These are phyloP conservation scores for Mycena sanguinolenta DNA, from an alignment of 768 basidiomycete species.

Conservation along the genomic window DNA sequence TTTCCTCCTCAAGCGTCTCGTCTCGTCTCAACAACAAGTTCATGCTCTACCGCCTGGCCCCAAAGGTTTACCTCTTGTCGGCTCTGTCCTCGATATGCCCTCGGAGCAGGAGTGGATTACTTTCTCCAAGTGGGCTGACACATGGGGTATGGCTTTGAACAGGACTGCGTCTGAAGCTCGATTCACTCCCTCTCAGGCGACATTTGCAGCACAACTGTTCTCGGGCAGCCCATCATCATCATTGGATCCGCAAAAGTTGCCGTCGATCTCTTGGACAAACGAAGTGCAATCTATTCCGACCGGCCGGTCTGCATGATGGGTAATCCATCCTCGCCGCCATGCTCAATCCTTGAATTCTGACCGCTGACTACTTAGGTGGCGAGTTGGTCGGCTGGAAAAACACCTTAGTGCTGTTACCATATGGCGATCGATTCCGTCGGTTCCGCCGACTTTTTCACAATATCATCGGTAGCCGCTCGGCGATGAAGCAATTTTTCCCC, in stretches of 20 bases:
- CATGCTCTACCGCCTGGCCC: slow-evolving; percentile 47
- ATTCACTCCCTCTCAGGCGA: slow-evolving; percentile 56
- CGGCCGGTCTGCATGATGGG: slow-evolving; percentile 59
- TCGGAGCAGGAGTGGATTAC: slow-evolving; percentile 63
- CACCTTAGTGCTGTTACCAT: slow-evolving; percentile 67
- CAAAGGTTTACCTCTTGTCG: slow-evolving; percentile 64
- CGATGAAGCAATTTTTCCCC: slow-evolving; percentile 58
- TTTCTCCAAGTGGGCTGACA: slow-evolving; percentile 65
- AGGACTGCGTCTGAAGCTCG: slow-evolving; percentile 15
- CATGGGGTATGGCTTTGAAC: slow-evolving; percentile 56
- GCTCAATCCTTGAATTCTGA: slow-evolving; percentile 12
- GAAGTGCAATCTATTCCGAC: slow-evolving; percentile 76
- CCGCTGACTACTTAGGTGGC: slow-evolving; percentile 60
- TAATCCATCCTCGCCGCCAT: slow-evolving; percentile 13
- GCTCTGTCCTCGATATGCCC: slow-evolving; percentile 69
- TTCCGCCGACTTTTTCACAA: slow-evolving; percentile 67
- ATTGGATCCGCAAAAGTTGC: slow-evolving; percentile 66
- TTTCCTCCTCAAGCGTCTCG: slow-evolving; percentile 50
- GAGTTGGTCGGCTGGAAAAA: slow-evolving; percentile 72
- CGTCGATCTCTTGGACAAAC: slow-evolving; percentile 74
- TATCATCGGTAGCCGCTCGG: slow-evolving; percentile 59
- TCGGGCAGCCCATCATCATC: slow-evolving; percentile 72
- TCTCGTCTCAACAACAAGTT: slow-evolving; percentile 36
- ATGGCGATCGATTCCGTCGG: slow-evolving; percentile 68
- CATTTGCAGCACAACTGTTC: slow-evolving; percentile 69